Evolutionary conservation across 352 stramenopile species (phyloP), one percentile per base, ranked within the genome.

Genomic region (Thalassiosira livingstoniorum): DNA sequence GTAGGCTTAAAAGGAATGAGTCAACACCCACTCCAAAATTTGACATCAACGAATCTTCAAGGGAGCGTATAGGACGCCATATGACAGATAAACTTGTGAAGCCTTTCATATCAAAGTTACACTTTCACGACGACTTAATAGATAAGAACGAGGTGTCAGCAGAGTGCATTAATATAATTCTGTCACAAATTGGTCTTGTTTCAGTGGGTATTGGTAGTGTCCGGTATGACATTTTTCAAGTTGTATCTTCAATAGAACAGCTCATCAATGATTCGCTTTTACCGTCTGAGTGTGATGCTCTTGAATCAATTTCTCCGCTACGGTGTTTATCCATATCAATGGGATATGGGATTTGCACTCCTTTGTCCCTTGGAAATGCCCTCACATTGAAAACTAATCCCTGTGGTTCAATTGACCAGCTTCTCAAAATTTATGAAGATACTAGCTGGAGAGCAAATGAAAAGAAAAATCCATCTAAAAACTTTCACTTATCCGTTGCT

Each of bases 171-270:
- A 90, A 86, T 60, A 76, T 91, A 35, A 39, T 88, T 23, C 66
- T 92, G 55, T 88, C 81, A 23, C 80, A 87, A 73, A 85, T 73
- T 68, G 87, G 86, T n/a, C 29, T 92, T 29, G 63, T 75, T 21
- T 68, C 66, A 11, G 7, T 75, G 23, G 89, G 89, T 35, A 83
- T 94, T 61, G 89, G 86, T 42, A 92, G 70, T 72, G 47, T 82
- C 31, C 80, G 83, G 58, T 90, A 91, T 51, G 83, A 87, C 11
- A 67, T 93, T 27, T 86, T 90, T 76, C 82, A 91, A 75, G 72
- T 68, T 21, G n/a, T 91, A 5, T 60, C 72, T 32, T 72, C 73
- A 35, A 53, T 89, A 34, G 32, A 88, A 45, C 27, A 32, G 51
- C 23, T 61, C 34, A 23, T 83, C 23, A 61, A 42, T 11, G 45